Base-by-base conservation (phyloP, 139 green algal genomes). In the Auxenochlorella pyrenoidosa region DNA sequence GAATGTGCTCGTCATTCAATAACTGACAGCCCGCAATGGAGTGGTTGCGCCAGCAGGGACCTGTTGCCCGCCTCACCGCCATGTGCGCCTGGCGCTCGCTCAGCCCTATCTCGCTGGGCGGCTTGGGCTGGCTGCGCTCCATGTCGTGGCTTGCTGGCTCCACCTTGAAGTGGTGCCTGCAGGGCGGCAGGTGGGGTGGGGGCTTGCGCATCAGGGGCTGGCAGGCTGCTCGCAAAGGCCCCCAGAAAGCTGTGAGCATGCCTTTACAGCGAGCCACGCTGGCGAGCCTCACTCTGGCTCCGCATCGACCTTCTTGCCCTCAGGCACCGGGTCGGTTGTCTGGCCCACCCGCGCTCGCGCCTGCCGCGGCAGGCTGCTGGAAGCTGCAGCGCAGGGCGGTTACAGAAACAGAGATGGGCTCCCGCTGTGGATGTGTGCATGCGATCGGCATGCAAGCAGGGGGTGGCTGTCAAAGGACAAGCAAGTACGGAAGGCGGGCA, bases 301-400 rank as follows among this genome's bases (percentile, higher is more conserved):
- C 1, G 86, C 58, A 21, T 84, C 73, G 30, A 76, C 16, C 32
- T 44, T 16, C 75, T 89, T 89, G 58, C 86, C 86, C 82, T 85
- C 75, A 2, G 86, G 86, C 38, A 89, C 21, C 0, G 86, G 86
- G 40, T 89, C 86, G 19, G 58, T 84, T 1, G 77, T 87, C 19
- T 68, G 59, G 38, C 60, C 86, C 3, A 89, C n/a, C 3, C 86
- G 86, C 16, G 86, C 86, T 2, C 86, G 80, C 40, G 78, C 86
- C 41, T 89, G 58, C 21, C 86, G 85, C 36, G 85, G 85, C 77
- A 89, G 75, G 73, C 75, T 89, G 85, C 85, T 89, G 75, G 41
- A 59, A 2, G 36, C 73, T 83, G 85, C 85, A 54, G 72, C 60
- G 5, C 4, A 6, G 60, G 60, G 24, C 24, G 22, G n/a, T n/a